phyloP scores from a whole-genome alignment of 495 filamentous ascomycete genomes.

The Hyaloscypha finlandica region DNA sequence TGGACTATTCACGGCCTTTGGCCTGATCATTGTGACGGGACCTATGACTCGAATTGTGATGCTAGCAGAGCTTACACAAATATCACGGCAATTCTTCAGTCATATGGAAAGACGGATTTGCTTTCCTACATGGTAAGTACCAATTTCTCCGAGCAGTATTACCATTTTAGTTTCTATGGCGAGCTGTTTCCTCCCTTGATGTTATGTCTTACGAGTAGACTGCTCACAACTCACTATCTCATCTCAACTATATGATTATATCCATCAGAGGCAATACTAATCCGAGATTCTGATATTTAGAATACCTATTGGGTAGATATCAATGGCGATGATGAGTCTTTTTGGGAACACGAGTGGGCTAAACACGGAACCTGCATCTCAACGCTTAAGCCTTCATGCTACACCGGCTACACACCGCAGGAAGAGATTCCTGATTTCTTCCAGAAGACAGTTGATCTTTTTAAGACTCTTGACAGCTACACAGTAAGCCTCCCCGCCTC shows the following conservation, averaged over 20 bases:
- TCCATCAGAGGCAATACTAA: too few species aligned
- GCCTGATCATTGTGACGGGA: constrained; percentile 75
- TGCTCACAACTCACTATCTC: too few species aligned
- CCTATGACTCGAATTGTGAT: constrained; percentile 68
- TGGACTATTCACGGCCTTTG: constrained; percentile 63
- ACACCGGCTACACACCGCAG: constrained; percentile 54
- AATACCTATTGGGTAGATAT: background rate
- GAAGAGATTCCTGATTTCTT: constrained; percentile 55
- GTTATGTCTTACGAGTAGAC: too few species aligned
- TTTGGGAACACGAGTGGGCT: constrained; percentile 78
- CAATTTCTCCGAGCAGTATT: too few species aligned
- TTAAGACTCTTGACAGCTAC: constrained; percentile 63
- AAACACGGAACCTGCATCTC: constrained; percentile 68
- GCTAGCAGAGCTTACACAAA: constrained; percentile 60
- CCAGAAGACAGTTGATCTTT: constrained; percentile 49
- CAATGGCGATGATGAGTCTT: constrained; percentile 44
- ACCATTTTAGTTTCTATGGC: too few species aligned
- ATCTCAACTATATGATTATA: too few species aligned
- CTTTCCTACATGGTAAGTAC: constrained; percentile 59
- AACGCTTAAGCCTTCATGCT: constrained; percentile 65
- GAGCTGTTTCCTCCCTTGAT: too few species aligned
- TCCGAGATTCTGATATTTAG: too few species aligned
- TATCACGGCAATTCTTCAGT: constrained; percentile 60
- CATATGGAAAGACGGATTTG: constrained; percentile 57
- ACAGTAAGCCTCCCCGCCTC: constrained; percentile 38